Conservation (phyloP, 768 basidiomycete species). For the Dentipellis fragilis region DNA sequence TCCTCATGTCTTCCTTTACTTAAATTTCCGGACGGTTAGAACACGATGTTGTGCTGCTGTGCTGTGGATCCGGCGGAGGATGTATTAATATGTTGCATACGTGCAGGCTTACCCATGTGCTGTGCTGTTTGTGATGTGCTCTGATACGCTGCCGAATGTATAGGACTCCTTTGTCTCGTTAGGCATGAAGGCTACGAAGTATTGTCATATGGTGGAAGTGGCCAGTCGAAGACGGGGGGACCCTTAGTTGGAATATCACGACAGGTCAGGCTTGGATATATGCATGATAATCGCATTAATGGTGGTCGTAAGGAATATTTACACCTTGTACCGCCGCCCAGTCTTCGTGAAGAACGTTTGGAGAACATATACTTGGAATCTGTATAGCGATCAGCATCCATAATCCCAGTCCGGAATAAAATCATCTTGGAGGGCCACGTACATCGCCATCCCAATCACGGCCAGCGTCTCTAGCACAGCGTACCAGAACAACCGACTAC, state of each 20-base stretch:
- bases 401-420: neutral
- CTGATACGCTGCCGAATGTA: neutral
- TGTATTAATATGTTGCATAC: neutral
- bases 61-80: neutral
- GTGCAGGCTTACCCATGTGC: neutral
- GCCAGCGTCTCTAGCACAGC: conserved; percentile 71
- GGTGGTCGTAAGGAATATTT: conserved; percentile 16
- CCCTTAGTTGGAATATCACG: too few relatives aligned
- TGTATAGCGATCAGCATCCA: conserved; percentile 22
- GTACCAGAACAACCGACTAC: conserved; percentile 90
- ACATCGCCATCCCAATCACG: conserved; percentile 84
- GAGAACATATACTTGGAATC: conserved; percentile 83
- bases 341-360: conserved; percentile 97
- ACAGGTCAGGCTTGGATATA: neutral
- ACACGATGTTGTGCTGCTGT: too few relatives aligned
- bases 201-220: too few relatives aligned
- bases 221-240: too few relatives aligned
- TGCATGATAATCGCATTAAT: neutral
- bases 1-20: neutral
- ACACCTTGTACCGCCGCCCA: conserved; percentile 83
- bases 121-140: neutral
- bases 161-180: neutral
- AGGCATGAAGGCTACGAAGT: too few relatives aligned
- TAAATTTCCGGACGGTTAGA: too few relatives aligned
- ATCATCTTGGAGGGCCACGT: conserved; percentile 23